These are phyloP conservation scores for Triticum dicoccoides DNA, from an alignment of 176 grass and related monocot species.

Conservation along the genomic window DNA sequence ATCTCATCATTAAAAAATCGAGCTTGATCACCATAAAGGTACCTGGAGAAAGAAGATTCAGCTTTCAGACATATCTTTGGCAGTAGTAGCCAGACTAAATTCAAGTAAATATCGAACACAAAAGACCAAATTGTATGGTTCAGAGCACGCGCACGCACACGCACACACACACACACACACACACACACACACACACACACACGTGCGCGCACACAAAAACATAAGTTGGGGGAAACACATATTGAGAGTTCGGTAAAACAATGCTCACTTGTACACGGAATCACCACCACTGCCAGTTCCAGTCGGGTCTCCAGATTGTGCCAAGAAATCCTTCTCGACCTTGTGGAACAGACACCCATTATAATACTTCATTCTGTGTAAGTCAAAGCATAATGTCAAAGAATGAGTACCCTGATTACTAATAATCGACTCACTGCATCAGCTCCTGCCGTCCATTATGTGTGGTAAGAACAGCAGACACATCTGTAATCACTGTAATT, in stretches of 20 bases:
- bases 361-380: conserved; percentile 85
- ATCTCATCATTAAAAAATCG: conserved; percentile 90
- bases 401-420: conserved; percentile 7
- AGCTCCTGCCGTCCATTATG: background rate
- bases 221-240: background rate
- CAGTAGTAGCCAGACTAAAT: background rate
- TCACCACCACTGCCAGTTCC: conserved; percentile 79
- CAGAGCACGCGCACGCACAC: background rate
- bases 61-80: conserved; percentile 18
- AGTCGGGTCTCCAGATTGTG: conserved; percentile 86
- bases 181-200: too few species aligned
- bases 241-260: background rate
- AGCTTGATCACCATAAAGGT: conserved; percentile 88
- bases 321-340: conserved; percentile 95
- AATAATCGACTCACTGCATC: background rate
- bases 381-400: background rate
- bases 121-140: background rate
- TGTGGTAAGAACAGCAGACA: background rate
- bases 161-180: too few species aligned
- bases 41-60: conserved; percentile 52
- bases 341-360: conserved; percentile 97
- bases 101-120: background rate
- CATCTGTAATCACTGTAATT: background rate
- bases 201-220: background rate
- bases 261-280: conserved; percentile 81